Base-by-base conservation (phyloP, 2,329 filamentous ascomycete species). In the Calonectria honghensis region DNA sequence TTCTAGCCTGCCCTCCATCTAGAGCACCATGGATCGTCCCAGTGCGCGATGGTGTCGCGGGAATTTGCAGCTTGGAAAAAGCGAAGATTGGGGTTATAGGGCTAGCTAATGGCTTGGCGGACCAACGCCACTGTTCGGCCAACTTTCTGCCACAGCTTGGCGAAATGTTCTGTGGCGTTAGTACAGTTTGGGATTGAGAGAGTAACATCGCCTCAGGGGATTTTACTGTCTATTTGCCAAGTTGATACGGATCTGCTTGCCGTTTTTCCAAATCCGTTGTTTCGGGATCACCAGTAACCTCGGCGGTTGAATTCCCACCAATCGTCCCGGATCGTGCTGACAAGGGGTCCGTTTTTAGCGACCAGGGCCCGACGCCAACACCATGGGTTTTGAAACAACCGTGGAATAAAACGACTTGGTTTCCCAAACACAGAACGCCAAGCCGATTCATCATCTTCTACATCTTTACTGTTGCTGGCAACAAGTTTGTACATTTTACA, bases 361-460 rank as follows among this genome's bases (percentile, higher is more conserved):
- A 27, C 35, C 24, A 63, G 57, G 35, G n/a, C 18, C 13, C 14
- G 27, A 14, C 39, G 9, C 14, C 24, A 29, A 24, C 18, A 6
- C 3, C 39, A 24, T 31, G 9, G 10, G 27, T 31, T 18, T 24
- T 63, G 57, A 63, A 63, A 63, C 57, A 61, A 27, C n/a, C 5
- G 35, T 5, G 11, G 11, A 57, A 57, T 57, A 63, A 63, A 24
- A 41, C 20, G 32, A 41, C 24, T 41, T 24, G 35, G 57, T 9
- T 41, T 63, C 57, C 35, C 57, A 63, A 41, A 29, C 7, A 37
- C 35, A 61, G 24, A 63, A 63, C 41, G 57, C 57, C 57, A 63
- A 63, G 57, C 35, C 29, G 16, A 29, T 37, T 24, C 35, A 63
- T 13, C 24, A 29, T 27, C 16, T 9, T 41, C 18, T 41, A 16